Evolutionary conservation across 2,329 filamentous ascomycete species (phyloP).

Genomic region (Orbilia quercus): DNA sequence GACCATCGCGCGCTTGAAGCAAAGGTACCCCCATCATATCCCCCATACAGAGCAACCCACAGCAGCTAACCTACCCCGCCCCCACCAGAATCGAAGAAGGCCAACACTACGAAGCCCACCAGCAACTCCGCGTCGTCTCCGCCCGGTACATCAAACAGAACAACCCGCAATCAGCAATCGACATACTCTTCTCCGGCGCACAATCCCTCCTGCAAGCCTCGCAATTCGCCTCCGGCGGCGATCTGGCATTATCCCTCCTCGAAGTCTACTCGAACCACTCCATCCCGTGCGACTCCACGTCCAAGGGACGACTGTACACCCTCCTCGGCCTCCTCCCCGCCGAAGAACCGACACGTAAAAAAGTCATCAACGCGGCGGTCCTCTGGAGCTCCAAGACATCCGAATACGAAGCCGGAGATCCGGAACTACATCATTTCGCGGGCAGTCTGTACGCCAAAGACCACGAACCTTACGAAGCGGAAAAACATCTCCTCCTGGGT

Average conservation of each 20-base stretch:
- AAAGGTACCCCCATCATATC: conserved; percentile 69
- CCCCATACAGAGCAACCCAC: conserved; percentile 38
- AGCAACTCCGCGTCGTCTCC: conserved; percentile 95
- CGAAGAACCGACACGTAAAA: conserved; percentile 90
- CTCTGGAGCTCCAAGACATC: conserved; percentile 87
- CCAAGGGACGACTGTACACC: conserved; percentile 69
- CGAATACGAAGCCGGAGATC: conserved; percentile 89
- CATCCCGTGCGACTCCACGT: conserved; percentile 78
- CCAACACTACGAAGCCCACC: conserved; percentile 97
- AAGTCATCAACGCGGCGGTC: conserved; percentile 87
- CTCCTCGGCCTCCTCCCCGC: conserved; percentile 82
- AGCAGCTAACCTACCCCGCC: conserved; percentile 51
- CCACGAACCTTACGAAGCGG: conserved; percentile 87
- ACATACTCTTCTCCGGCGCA: conserved; percentile 85
- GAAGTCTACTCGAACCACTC: conserved; percentile 92
- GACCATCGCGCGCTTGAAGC: conserved; percentile 79
- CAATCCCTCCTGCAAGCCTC: conserved; percentile 87
- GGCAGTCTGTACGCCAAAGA: conserved; percentile 87
- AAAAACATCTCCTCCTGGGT: conserved; percentile 86
- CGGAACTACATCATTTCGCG: conserved; percentile 91
- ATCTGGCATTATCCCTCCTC: conserved; percentile 85
- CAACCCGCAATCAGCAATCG: conserved; percentile 85
- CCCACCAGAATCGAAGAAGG: conserved; percentile 80
- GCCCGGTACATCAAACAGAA: conserved; percentile 89
- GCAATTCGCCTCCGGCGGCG: conserved; percentile 92